Percentiles rank a stretch among this genome's conserved stretches.
Evolutionary conservation across 805 yeast genomes (phyloP).

Genomic region (Candida fluviatilis): DNA sequence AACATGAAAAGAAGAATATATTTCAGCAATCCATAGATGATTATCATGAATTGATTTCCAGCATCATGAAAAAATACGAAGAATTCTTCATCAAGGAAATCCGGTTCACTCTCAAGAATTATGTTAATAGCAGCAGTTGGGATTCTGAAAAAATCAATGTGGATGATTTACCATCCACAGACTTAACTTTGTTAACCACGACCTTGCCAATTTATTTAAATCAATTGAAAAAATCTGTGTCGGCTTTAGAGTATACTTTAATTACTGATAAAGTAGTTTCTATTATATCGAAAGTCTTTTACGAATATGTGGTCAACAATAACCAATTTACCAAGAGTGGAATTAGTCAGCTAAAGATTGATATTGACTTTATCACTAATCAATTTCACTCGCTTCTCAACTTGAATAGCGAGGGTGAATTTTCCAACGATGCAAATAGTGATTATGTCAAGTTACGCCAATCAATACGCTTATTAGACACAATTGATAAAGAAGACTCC

Average conservation of each 20-base stretch:
- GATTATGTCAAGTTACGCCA: slow-evolving; percentile 22
- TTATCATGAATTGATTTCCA: slow-evolving; percentile 18
- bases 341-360: slow-evolving; percentile 26
- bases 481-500: slow-evolving; percentile 20
- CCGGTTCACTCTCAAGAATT: slow-evolving; percentile 27
- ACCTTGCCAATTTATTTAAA: slow-evolving; percentile 24
- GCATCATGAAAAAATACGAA: slow-evolving; percentile 18
- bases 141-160: slow-evolving; percentile 3
- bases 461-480: slow-evolving; percentile 24
- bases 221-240: slow-evolving; percentile 18
- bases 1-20: slow-evolving; percentile 19
- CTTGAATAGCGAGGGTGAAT: slow-evolving; percentile 4
- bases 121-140: slow-evolving; percentile 37
- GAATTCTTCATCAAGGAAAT: slow-evolving; percentile 32
- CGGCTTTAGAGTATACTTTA: slow-evolving; percentile 27
- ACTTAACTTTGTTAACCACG: slow-evolving; percentile 19
- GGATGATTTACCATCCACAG: slow-evolving; percentile 14
- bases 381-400: slow-evolving; percentile 12
- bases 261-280: slow-evolving; percentile 25
- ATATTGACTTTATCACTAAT: slow-evolving; percentile 19
- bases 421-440: slow-evolving; percentile 20
- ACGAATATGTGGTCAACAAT: slow-evolving; percentile 37
- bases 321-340: slow-evolving; percentile 33
- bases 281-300: slow-evolving; percentile 22
- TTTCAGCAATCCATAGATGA: slow-evolving; percentile 24